These are phyloP conservation scores for Hirsutella rhossiliensis DNA, from an alignment of 2,329 filamentous ascomycete genomes.

Conservation along the genomic window DNA sequence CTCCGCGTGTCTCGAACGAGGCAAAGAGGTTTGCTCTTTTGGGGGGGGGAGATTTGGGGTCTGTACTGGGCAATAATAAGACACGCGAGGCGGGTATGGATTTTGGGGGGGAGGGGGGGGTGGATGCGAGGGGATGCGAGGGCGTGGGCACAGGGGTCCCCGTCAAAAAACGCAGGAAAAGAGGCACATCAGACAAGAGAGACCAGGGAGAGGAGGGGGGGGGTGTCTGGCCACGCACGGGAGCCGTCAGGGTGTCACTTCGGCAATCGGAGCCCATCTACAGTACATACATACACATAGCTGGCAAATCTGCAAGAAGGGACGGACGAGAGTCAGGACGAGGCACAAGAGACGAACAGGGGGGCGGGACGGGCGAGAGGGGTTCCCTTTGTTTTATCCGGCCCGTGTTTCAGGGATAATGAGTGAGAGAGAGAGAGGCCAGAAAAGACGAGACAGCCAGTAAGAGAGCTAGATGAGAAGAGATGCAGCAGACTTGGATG, in stretches of 20 bases:
- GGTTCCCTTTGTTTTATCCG: too few species aligned
- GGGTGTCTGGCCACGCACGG: constrained; percentile 10
- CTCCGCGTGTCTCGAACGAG: constrained; percentile 19
- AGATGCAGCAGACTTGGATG: too few species aligned
- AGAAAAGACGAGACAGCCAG: too few species aligned
- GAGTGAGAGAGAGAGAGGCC: too few species aligned
- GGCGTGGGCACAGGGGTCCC: constrained; percentile 2
- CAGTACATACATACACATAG: constrained; percentile 1
- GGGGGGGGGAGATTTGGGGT: constrained; percentile 10
- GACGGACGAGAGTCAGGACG: too few species aligned
- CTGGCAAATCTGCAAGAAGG: neutral
- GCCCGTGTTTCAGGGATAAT: too few species aligned
- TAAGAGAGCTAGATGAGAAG: too few species aligned
- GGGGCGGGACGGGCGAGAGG: too few species aligned
- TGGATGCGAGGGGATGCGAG: constrained; percentile 2
- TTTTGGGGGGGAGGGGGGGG: constrained; percentile 5
- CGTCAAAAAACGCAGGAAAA: neutral
- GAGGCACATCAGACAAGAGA: neutral
- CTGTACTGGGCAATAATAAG: constrained; percentile 10
- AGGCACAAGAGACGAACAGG: too few species aligned
- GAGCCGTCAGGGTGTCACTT: constrained; percentile 9
- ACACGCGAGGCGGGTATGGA: constrained; percentile 12
- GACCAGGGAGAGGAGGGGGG: constrained; percentile 6
- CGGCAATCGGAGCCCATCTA: constrained; percentile 4
- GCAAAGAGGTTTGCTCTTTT: constrained; percentile 8